A percentile compares a stretch with the other conserved stretches of the same genome.
phyloP scores from a whole-genome alignment of 169 alveolate species.

The Cryptosporidium sp. region DNA sequence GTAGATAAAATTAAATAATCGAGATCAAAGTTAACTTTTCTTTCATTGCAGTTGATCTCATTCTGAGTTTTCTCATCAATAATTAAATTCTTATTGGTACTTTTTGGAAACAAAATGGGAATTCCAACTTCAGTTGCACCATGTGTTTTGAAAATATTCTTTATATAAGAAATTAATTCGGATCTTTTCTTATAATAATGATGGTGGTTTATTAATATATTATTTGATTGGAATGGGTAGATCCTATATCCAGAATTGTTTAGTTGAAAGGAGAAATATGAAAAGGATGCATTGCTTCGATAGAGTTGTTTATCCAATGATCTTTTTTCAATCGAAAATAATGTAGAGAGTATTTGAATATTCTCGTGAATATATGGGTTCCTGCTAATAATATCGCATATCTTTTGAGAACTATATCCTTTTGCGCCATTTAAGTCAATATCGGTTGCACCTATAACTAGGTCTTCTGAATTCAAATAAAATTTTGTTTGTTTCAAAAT shows the following conservation, averaged over 20 bases:
- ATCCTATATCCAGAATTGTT: conserved; percentile 2
- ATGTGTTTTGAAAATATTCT: conserved; percentile 30
- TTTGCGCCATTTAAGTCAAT: neutral
- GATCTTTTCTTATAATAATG: conserved; percentile 38
- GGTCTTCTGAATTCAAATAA: conserved; percentile 12
- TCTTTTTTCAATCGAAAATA: conserved; percentile 66
- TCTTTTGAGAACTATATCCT: conserved; percentile 31
- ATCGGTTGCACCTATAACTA: conserved; percentile 1
- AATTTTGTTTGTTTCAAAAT: conserved; percentile 44
- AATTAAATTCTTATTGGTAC: conserved; percentile 11
- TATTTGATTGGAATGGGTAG: neutral
- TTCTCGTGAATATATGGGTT: conserved; percentile 51
- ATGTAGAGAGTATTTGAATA: conserved; percentile 31
- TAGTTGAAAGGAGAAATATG: conserved; percentile 36
- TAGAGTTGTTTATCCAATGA: conserved; percentile 9
- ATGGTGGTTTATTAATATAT: conserved; percentile 22
- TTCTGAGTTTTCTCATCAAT: conserved; percentile 22
- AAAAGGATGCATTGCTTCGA: conserved; percentile 3
- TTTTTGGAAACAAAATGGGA: conserved; percentile 61
- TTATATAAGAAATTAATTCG: conserved; percentile 29
- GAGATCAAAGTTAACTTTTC: conserved; percentile 21
- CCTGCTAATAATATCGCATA: conserved; percentile 54
- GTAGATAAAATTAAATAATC: conserved; percentile 17
- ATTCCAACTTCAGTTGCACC: conserved; percentile 66
- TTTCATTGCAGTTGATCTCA: conserved; percentile 25